Percentiles rank a stretch among this genome's conserved stretches.
phyloP scores from a whole-genome alignment of 2,329 filamentous ascomycete species.

The Coniella lustricola region DNA sequence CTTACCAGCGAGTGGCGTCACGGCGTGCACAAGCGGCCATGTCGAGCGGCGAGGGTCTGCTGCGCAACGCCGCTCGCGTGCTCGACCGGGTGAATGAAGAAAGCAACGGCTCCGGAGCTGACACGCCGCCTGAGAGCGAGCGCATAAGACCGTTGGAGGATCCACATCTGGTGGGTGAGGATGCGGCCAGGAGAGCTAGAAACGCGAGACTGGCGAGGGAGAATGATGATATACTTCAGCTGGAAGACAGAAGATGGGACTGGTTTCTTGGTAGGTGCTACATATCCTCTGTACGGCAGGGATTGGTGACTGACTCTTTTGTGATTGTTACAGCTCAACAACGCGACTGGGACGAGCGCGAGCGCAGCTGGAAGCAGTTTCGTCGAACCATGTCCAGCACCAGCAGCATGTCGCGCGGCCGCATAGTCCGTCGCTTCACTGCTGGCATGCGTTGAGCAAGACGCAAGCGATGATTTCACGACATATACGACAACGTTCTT shows the following conservation, averaged over 20 bases:
- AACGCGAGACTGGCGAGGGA: conserved; percentile 51
- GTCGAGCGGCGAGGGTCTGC: conserved; percentile 25
- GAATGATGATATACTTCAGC: conserved; percentile 46
- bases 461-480: too few relatives aligned
- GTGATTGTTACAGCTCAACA: conserved; percentile 36
- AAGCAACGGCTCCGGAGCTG: conserved; percentile 7
- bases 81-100: conserved; percentile 33
- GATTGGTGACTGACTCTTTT: conserved; percentile 14
- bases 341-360: conserved; percentile 43
- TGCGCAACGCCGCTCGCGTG: conserved; percentile 23
- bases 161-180: conserved; percentile 60
- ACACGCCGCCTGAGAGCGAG: conserved; percentile 17
- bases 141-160: conserved; percentile 52
- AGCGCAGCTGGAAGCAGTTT: conserved; percentile 36
- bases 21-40: conserved; percentile 43
- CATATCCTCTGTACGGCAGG: not conserved
- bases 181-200: conserved; percentile 51
- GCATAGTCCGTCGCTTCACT: conserved; percentile 13
- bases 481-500: not conserved
- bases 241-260: conserved; percentile 55
- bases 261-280: conserved; percentile 47
- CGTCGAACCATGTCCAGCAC: conserved; percentile 16
- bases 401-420: conserved; percentile 6
- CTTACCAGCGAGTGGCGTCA: conserved; percentile 57
- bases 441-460: conserved; percentile 4